These are phyloP conservation scores for Alternaria ethzedia DNA, from an alignment of 2,329 filamentous ascomycete genomes.

Conservation along the genomic window DNA sequence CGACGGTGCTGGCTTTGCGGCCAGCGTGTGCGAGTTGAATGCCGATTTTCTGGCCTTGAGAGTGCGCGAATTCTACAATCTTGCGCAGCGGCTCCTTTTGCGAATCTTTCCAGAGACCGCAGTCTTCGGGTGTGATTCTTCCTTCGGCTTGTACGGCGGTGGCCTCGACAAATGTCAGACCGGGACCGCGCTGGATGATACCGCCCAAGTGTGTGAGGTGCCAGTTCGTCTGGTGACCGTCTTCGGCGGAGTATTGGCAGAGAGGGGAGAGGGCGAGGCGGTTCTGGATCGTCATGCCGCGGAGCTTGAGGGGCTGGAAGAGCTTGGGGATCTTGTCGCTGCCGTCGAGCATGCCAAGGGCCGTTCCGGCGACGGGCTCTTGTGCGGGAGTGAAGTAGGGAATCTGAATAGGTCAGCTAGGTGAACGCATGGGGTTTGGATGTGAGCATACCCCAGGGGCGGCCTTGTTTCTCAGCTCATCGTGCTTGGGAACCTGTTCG, in stretches of 20 bases:
- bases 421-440: not conserved
- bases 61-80: slow-evolving; percentile 79
- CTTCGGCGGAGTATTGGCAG: slow-evolving; percentile 70
- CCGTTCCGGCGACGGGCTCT: slow-evolving; percentile 55
- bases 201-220: slow-evolving; percentile 84
- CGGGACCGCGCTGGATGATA: slow-evolving; percentile 77
- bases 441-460: slow-evolving; percentile 50
- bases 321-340: slow-evolving; percentile 63
- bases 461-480: slow-evolving; percentile 49
- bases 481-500: slow-evolving; percentile 9
- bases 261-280: slow-evolving; percentile 61
- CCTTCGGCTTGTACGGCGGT: slow-evolving; percentile 77
- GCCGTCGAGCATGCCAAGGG: slow-evolving; percentile 55
- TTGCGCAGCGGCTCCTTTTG: slow-evolving; percentile 76
- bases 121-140: slow-evolving; percentile 81
- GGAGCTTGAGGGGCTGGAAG: slow-evolving; percentile 63
- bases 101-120: slow-evolving; percentile 82
- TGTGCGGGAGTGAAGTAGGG: slow-evolving; percentile 58
- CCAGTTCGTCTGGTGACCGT: slow-evolving; percentile 79
- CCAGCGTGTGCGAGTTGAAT: slow-evolving; percentile 86
- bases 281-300: slow-evolving; percentile 70
- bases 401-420: slow-evolving; percentile 32
- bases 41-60: slow-evolving; percentile 75
- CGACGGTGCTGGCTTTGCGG: slow-evolving; percentile 64
- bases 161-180: slow-evolving; percentile 77